phyloP scores from a whole-genome alignment of 2,329 filamentous ascomycete species.

The Fusarium lyarnte region DNA sequence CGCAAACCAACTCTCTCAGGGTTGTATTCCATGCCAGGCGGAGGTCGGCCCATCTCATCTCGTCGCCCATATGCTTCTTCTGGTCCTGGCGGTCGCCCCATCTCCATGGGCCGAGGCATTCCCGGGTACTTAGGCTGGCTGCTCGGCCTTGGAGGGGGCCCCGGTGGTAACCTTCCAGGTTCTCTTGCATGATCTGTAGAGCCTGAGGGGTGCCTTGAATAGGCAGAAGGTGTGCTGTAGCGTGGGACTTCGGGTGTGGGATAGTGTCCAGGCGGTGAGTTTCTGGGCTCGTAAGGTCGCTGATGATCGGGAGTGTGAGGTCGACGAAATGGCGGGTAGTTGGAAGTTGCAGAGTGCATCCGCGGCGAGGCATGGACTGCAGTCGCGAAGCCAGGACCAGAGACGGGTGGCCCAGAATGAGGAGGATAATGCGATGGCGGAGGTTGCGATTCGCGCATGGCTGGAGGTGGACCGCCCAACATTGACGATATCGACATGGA shows the following conservation, averaged over 20 bases:
- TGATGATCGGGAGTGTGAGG: slow-evolving; percentile 79
- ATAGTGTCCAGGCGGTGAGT: slow-evolving; percentile 61
- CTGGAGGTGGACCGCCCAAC: slow-evolving; percentile 62
- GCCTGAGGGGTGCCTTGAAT: slow-evolving; percentile 61
- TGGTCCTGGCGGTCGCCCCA: slow-evolving; percentile 52
- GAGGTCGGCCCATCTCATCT: slow-evolving; percentile 56
- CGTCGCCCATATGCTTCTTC: slow-evolving; percentile 60
- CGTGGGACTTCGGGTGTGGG: slow-evolving; percentile 67
- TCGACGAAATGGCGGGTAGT: slow-evolving; percentile 70
- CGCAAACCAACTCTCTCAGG: slow-evolving; percentile 60
- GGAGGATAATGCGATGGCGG: slow-evolving; percentile 55
- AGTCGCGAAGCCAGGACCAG: slow-evolving; percentile 58
- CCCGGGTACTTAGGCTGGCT: slow-evolving; percentile 62
- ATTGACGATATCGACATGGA: slow-evolving; percentile 72
- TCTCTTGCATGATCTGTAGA: slow-evolving; percentile 57
- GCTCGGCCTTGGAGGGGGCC: slow-evolving; percentile 59
- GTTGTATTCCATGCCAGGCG: slow-evolving; percentile 60
- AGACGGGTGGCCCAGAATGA: slow-evolving; percentile 52
- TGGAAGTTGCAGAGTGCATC: slow-evolving; percentile 63
- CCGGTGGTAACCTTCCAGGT: slow-evolving; percentile 49
- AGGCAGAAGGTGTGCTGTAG: slow-evolving; percentile 68
- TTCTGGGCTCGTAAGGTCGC: slow-evolving; percentile 62
- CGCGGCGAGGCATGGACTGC: slow-evolving; percentile 65
- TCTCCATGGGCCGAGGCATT: slow-evolving; percentile 59
- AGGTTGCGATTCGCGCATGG: slow-evolving; percentile 54